phyloP scores from a whole-genome alignment of 176 grass and related monocot species.

The Guadua angustifolia region DNA sequence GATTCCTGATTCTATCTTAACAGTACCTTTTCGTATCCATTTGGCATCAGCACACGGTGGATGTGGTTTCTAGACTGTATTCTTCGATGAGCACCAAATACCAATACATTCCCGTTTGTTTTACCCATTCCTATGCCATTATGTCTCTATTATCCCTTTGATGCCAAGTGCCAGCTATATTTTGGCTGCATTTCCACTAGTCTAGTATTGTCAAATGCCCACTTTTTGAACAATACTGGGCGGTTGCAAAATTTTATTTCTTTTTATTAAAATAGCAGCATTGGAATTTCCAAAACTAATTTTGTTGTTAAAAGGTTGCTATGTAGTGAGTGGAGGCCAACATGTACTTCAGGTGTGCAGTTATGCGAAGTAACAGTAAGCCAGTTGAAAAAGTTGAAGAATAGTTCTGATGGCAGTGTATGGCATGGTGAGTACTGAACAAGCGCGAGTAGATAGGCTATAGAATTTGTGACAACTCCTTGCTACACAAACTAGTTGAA shows the following conservation, averaged over 20 bases:
- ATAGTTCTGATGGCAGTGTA: not conserved
- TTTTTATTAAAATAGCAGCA: not conserved
- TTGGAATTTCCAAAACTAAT: not conserved
- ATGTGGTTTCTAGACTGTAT: slow-evolving; percentile 18
- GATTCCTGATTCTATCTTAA: not conserved
- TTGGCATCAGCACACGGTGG: not conserved
- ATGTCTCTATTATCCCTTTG: slow-evolving; percentile 6
- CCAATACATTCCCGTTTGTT: not conserved
- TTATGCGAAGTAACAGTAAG: not conserved
- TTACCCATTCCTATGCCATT: not conserved
- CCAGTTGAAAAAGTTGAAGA: not conserved
- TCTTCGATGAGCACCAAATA: slow-evolving; percentile 1
- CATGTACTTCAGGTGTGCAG: not conserved
- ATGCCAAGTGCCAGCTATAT: not conserved
- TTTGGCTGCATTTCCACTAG: slow-evolving; percentile 22
- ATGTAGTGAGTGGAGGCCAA: not conserved
- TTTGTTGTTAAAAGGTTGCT: not conserved
- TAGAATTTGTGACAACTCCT: not conserved
- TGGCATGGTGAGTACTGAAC: not conserved
- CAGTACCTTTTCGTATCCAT: slow-evolving; percentile 19
- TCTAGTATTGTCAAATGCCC: not conserved
- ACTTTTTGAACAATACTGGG: not conserved
- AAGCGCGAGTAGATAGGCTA: not conserved
- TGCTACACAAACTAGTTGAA: not conserved
- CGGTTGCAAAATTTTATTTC: not conserved